Evolutionary conservation across 305 asterid species (phyloP), one percentile per base, ranked within the genome.

Genomic region (Fraxinus greggii): DNA sequence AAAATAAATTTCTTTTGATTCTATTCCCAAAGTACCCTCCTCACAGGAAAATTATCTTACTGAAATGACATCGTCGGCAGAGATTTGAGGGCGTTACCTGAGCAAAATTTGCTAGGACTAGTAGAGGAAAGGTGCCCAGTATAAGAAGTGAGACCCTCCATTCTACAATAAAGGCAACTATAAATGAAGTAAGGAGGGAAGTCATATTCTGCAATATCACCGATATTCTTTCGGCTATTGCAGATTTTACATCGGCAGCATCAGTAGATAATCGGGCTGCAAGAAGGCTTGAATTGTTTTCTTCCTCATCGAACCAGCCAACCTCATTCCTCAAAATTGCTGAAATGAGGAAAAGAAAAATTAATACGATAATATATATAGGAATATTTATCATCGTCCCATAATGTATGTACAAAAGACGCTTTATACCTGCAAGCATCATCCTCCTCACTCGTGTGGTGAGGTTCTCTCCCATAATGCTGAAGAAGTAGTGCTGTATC

Each of bases 231-330:
- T 97, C 98, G 0, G 99, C 98, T 1, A 97, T 94, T 38, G 99
- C 99, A 0, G 99, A 91, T 86, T 97, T 97, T 21, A 94, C 98
- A 19, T 97, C 99, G 0, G 99, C 98, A 0, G 99, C 99, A 42
- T 97, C 98, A 0, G 98, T 92, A 3, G 99, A 95, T 48, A 97
- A 83, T 8, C 97, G 97, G 29, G 97, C 90, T 31, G 98, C 98
- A 9, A 97, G 90, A 26, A 97, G 87, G 89, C 95, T 92, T 56
- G 99, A 97, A 83, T 95, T 97, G 88, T 97, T 91, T 87, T 97
- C 99, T 85, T 97, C 99, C 89, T 94, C 99, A 2, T 97, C 99
- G 76, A 97, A 97, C 97, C 98, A 97, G 61, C 98, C 98, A 3
- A 97, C 98, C 87, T 97, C 99, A 75, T 97, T 97, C 90, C 97